These are phyloP conservation scores for Rubroshorea leprosula DNA, from an alignment of 345 rosid species.

Conservation along the genomic window DNA sequence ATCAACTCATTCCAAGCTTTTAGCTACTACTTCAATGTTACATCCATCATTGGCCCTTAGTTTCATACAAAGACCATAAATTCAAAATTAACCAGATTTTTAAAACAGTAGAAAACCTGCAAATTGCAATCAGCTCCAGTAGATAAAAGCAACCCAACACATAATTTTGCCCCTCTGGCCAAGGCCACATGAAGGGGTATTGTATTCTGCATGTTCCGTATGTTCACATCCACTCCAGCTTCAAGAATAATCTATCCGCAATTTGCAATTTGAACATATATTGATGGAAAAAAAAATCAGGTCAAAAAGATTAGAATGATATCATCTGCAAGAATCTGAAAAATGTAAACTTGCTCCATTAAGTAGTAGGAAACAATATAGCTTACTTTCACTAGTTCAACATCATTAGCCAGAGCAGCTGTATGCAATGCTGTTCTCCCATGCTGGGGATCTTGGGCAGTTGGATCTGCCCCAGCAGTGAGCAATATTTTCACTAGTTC, in stretches of 20 bases:
- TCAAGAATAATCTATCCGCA: conserved; percentile 71
- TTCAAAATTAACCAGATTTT: conserved; percentile 6
- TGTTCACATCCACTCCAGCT: conserved; percentile 92
- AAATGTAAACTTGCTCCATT: background rate
- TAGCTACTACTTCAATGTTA: background rate
- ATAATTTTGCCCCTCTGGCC: conserved; percentile 85
- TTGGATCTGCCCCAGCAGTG: conserved; percentile 90
- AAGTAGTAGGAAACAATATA: background rate
- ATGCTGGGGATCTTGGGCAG: conserved; percentile 79
- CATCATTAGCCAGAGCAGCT: conserved; percentile 90
- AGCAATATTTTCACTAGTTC: conserved; percentile 76
- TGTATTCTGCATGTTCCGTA: conserved; percentile 75
- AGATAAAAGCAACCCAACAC: conserved; percentile 80
- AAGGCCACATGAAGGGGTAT: conserved; percentile 94
- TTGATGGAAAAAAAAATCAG: background rate
- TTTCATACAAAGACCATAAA: conserved; percentile 2
- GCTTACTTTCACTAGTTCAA: conserved; percentile 80
- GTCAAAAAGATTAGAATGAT: background rate
- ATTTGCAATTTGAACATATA: conserved; percentile 15
- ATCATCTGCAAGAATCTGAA: too few relatives aligned
- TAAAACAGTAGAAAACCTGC: conserved; percentile 46
- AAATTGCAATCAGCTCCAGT: conserved; percentile 84
- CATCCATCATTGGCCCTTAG: background rate
- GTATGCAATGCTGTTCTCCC: conserved; percentile 89
- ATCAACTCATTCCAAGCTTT: background rate